Conservation (phyloP, 192 early-diverging fungal species). For the Coemansia sp. region DNA sequence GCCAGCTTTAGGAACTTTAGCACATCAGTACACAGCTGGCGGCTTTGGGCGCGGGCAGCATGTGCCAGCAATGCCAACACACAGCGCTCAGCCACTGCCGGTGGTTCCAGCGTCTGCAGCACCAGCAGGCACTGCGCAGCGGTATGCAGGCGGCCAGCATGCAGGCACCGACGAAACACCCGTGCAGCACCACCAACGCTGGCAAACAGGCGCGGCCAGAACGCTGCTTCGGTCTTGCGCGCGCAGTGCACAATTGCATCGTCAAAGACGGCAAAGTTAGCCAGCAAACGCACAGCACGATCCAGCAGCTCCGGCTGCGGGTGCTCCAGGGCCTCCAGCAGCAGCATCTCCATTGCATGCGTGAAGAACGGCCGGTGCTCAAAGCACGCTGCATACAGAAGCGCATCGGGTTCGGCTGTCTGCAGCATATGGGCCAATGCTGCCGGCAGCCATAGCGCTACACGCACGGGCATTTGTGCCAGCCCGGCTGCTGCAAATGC, state of each 20-base stretch:
- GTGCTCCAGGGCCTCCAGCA: constrained; percentile 84
- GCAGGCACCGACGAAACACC: constrained; percentile 82
- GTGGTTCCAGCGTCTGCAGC: constrained; percentile 84
- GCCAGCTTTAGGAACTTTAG: constrained; percentile 35
- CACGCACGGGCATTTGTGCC: constrained; percentile 29
- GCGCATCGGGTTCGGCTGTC: constrained; percentile 37
- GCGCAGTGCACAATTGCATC: constrained; percentile 95
- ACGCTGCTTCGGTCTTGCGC: constrained; percentile 90
- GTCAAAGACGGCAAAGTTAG: constrained; percentile 69
- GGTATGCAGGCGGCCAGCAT: constrained; percentile 64
- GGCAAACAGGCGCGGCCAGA: constrained; percentile 87
- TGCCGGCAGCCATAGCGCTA: constrained; percentile 42
- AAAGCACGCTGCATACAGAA: constrained; percentile 57
- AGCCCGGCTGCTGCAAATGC: constrained; percentile 28
- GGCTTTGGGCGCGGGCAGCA: constrained; percentile 12
- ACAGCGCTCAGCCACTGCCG: constrained; percentile 16
- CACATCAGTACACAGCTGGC: constrained; percentile 31
- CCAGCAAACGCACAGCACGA: constrained; percentile 70
- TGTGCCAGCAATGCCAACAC: constrained; percentile 28
- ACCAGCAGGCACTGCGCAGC: constrained; percentile 93
- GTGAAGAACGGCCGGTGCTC: constrained; percentile 80
- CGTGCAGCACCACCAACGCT: constrained; percentile 79
- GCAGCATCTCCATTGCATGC: constrained; percentile 88
- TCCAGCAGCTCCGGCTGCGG: constrained; percentile 59
- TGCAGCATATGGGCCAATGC: constrained; percentile 40